These are phyloP conservation scores for Saturnispora serradocipensis DNA, from an alignment of 805 yeast genomes.

Conservation along the genomic window DNA sequence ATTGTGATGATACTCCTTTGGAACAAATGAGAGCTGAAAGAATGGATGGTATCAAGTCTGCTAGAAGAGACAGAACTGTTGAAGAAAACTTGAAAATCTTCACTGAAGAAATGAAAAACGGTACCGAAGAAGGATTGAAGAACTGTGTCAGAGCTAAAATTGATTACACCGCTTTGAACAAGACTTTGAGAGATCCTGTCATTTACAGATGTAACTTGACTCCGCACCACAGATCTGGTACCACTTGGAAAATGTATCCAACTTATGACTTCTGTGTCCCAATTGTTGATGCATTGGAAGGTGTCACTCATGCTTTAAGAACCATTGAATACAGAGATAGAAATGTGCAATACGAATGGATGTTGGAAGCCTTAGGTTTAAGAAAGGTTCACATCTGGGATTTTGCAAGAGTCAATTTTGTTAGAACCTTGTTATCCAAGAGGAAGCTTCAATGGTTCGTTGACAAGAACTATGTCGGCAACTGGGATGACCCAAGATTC, in stretches of 20 bases:
- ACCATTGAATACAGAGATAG: constrained; percentile 98
- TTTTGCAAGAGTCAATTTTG: constrained; percentile 93
- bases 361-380: constrained; percentile 67
- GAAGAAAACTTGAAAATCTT: constrained; percentile 87
- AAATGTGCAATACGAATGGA: constrained; percentile 97
- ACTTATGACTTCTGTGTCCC: constrained; percentile 99
- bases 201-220: constrained; percentile 94
- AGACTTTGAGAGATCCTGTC: constrained; percentile 96
- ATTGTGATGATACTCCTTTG: constrained; percentile 92
- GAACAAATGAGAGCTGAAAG: constrained; percentile 98
- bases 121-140: constrained; percentile 85
- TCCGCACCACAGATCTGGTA: constrained; percentile 96
- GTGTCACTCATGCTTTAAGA: constrained; percentile 96
- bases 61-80: constrained; percentile 83
- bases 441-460: constrained; percentile 99
- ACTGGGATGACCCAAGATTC: constrained; percentile 99
- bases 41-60: constrained; percentile 92
- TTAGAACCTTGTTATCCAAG: constrained; percentile 90
- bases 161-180: constrained; percentile 83
- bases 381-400: constrained; percentile 98
- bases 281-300: constrained; percentile 89
- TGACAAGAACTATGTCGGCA: constrained; percentile 74
- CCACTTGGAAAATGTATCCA: constrained; percentile 92
- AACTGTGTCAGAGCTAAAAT: constrained; percentile 96
- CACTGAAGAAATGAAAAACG: constrained; percentile 86